Evolutionary conservation across 1,139 yeast genomes (phyloP).

Genomic region (Ogataea hybrid): DNA sequence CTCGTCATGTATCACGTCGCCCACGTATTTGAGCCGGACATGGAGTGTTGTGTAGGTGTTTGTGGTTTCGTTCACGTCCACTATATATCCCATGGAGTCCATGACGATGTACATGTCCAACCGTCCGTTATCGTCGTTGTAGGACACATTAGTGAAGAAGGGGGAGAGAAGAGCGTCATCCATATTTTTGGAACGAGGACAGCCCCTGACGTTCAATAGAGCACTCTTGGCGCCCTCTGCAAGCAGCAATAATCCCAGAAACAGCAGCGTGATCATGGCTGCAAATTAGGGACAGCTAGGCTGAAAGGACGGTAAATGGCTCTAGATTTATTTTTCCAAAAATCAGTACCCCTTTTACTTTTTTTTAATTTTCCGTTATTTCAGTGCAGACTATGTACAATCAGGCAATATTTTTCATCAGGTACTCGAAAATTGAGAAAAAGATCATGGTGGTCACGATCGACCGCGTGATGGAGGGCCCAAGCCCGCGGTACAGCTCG

Average conservation of each 20-base stretch:
- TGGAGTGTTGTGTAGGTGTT: slow-evolving; percentile 49
- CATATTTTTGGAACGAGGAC: neutral
- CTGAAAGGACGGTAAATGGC: neutral
- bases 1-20: slow-evolving; percentile 39
- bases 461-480: slow-evolving; percentile 69
- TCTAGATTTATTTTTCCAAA: neutral
- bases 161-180: slow-evolving; percentile 28
- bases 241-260: neutral
- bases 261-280: neutral
- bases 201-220: neutral
- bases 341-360: neutral
- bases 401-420: slow-evolving; percentile 51
- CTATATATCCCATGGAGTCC: slow-evolving; percentile 23
- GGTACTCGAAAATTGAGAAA: slow-evolving; percentile 67
- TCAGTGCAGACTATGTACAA: neutral
- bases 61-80: slow-evolving; percentile 45
- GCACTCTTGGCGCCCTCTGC: neutral
- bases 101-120: slow-evolving; percentile 38
- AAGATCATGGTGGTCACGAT: slow-evolving; percentile 73
- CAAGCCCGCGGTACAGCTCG: slow-evolving; percentile 71
- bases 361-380: neutral
- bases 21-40: slow-evolving; percentile 44
- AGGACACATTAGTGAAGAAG: slow-evolving; percentile 42
- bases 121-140: slow-evolving; percentile 32
- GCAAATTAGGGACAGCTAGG: neutral